Conservation (phyloP, 805 yeast genomes). For the Cyberlindnera lachancei region DNA sequence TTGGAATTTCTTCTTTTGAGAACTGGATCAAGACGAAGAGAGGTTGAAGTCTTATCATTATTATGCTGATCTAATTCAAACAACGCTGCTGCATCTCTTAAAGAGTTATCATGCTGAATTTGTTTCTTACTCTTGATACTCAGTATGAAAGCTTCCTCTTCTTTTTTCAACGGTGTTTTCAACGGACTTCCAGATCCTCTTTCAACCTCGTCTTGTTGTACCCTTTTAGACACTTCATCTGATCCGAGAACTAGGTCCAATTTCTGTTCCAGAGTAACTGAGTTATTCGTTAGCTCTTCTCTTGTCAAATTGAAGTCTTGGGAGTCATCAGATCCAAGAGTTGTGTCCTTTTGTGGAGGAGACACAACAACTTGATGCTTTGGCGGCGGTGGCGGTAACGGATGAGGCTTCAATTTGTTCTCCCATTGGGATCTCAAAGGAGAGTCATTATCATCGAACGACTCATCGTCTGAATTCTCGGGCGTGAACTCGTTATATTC, state of each 20-base stretch:
- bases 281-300: conserved; percentile 19
- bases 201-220: conserved; percentile 18
- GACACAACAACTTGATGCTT: conserved; percentile 18
- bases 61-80: conserved; percentile 29
- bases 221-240: conserved; percentile 16
- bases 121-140: conserved; percentile 16
- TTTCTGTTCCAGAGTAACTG: conserved; percentile 35
- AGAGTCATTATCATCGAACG: conserved; percentile 11
- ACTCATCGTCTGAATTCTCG: conserved; percentile 18
- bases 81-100: conserved; percentile 25
- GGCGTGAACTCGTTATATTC: conserved; percentile 26
- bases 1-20: conserved; percentile 22
- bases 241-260: conserved; percentile 34
- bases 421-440: conserved; percentile 23
- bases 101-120: conserved; percentile 20
- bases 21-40: conserved; percentile 19
- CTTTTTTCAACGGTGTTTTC: conserved; percentile 13
- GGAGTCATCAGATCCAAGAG: conserved; percentile 18
- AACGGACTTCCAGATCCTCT: conserved; percentile 19
- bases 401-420: conserved; percentile 18
- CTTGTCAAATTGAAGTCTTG: conserved; percentile 22
- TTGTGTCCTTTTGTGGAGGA: conserved; percentile 20
- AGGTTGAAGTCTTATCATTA: conserved; percentile 15
- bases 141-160: conserved; percentile 20
- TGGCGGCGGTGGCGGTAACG: conserved; percentile 31